Base-by-base conservation (phyloP, 129 eudicot species). In the Pittosporum tobira region DNA sequence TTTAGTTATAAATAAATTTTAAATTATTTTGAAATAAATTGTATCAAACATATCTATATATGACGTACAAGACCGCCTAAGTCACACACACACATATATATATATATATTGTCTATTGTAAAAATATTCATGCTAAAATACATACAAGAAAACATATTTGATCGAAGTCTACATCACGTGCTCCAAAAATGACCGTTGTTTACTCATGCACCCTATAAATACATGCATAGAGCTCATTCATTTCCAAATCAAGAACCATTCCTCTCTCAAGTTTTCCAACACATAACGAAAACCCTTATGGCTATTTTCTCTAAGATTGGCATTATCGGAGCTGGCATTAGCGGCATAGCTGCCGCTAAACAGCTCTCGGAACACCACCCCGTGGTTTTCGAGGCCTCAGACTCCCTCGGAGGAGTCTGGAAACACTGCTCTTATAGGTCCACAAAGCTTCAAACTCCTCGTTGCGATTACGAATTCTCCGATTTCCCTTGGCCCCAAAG, bases 331-430 rank as follows among this genome's bases (percentile, higher is more conserved):
- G 96, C 78, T 48, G 99, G 99, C 50, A 91, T 91, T 28, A 91
- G 99, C 40, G 99, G 99, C 48, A 53, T 91, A 56, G 96, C 99
- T 3, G 96, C 99, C 0, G 94, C 99, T 13, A 91, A 91, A 71
- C 91, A 91, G 63, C 90, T 91, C 20, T 61, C 87, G 2, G 45
- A 81, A 58, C 28, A 87, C 76, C 36, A 76, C 23, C 99, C 99
- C 1, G 63, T 83, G 74, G 94, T 91, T 49, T 80, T 91, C 2
- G 99, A 91, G 75, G 87, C 96, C 11, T 73, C 94, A 1, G 83
- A 77, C 65, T 83, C 84, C 29, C 72, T 91, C 12, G 99, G 99
- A 26, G 99, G 96, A 9, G 99, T 91, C 28, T 87, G 99, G 99
- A 76, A 75, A 51, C 94, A 83, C 58, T 75, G 90, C 24, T 87